Percentiles rank a stretch among this genome's conserved stretches.
Evolutionary conservation across 805 yeast genomes (phyloP).

Genomic region (Candida taoyuanica): DNA sequence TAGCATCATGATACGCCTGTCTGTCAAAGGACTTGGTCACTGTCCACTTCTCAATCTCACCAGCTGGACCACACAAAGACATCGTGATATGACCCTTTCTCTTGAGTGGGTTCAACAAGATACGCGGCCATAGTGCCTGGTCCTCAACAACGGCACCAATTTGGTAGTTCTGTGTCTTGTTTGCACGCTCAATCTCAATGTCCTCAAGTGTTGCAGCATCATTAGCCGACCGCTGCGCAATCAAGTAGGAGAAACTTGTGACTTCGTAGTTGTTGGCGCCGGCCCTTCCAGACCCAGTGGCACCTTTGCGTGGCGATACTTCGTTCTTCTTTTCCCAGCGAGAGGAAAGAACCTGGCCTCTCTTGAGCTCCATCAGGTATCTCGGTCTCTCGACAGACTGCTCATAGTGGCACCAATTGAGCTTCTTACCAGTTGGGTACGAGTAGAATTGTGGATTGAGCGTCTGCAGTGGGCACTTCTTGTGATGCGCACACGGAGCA

Average conservation of each 20-base stretch:
- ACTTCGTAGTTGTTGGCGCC: conserved; percentile 65
- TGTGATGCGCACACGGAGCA: conserved; percentile 92
- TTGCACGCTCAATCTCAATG: conserved; percentile 38
- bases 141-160: conserved; percentile 20
- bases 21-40: conserved; percentile 74
- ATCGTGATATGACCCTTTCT: conserved; percentile 78
- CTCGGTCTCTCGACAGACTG: conserved; percentile 73
- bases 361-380: conserved; percentile 76
- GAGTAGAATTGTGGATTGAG: conserved; percentile 65
- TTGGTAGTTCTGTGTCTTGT: conserved; percentile 23
- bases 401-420: conserved; percentile 72
- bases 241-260: conserved; percentile 70
- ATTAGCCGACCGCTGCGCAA: conserved; percentile 54
- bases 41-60: conserved; percentile 82
- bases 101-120: conserved; percentile 66
- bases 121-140: conserved; percentile 60
- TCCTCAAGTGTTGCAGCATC: conserved; percentile 36
- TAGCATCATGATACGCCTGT: conserved; percentile 81
- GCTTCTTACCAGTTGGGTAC: conserved; percentile 49
- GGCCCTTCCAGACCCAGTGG: conserved; percentile 63
- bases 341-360: conserved; percentile 70
- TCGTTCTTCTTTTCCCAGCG: conserved; percentile 53
- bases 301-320: conserved; percentile 48
- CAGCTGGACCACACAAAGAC: conserved; percentile 75
- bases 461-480: conserved; percentile 78